Conservation (phyloP, 441 rosid genomes). For the Gossypium armourianum region DNA sequence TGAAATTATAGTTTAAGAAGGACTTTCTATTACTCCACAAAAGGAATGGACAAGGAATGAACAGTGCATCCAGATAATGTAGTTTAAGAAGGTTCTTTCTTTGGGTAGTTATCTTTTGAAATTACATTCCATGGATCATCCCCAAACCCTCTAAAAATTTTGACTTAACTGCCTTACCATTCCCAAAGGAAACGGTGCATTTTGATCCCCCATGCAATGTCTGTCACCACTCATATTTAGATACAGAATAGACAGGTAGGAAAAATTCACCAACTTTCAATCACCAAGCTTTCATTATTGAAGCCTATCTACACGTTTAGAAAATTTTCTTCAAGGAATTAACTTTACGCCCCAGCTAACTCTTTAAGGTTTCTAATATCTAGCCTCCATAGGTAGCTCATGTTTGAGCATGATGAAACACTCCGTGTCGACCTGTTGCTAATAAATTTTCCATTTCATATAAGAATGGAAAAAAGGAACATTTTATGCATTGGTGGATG, state of each 20-base stretch:
- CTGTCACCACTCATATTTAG: not conserved
- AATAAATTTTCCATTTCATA: not conserved
- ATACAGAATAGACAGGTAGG: not conserved
- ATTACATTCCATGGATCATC: not conserved
- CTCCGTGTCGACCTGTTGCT: not conserved
- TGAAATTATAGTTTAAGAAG: not conserved
- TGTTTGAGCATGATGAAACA: not conserved
- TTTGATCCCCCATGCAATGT: not conserved
- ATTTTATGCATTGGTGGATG: not conserved
- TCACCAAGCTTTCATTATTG: not conserved
- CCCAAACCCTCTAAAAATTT: not conserved
- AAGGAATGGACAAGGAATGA: too few species aligned
- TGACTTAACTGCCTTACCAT: not conserved
- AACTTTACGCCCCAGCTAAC: not conserved
- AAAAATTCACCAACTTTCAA: not conserved
- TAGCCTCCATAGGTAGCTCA: not conserved
- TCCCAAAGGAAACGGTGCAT: not conserved
- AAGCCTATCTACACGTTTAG: too few species aligned
- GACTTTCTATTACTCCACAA: too few species aligned
- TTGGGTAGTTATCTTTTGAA: not conserved
- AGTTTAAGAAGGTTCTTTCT: not conserved
- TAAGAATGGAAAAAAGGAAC: not conserved
- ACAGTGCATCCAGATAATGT: not conserved
- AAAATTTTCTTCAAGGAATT: not conserved
- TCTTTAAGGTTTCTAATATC: not conserved